Evolutionary conservation across 2,329 filamentous ascomycete species (phyloP), one percentile per base, ranked within the genome.

Genomic region (Xylariaceae sp.): DNA sequence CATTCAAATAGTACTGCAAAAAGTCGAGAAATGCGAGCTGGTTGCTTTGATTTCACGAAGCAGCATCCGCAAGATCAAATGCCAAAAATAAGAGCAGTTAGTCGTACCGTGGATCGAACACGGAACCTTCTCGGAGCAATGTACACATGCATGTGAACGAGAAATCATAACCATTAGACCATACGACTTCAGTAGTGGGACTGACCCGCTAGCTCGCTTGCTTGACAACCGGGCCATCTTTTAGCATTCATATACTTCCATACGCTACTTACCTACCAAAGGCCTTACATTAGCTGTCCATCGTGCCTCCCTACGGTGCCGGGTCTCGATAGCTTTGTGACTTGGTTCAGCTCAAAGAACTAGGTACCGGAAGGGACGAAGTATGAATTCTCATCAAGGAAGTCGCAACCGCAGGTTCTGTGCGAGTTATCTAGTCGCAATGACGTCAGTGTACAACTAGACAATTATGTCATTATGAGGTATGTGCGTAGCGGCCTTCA

Each of bases 91-190:
- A 44, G 30, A 30, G 36, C 36, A 58, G 57, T 13, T 67, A 67
- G 63, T 67, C 62, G 62, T 64, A 63, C 64, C 64, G 64, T 65
- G 64, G 64, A 65, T 67, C 64, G 64, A 67, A 67, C 64, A 65
- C 64, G 64, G 64, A 65, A 65, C 64, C 64, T 64, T 67, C 61
- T 65, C 63, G 62, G 64, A 22, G 45, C 62, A 57, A 56, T 58
- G 57, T 34, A 53, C 57, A 59, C 54, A 47, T 50, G 54, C 40
- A 61, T 67, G 64, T 67, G 64, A 67, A 65, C 61, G 62, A 65
- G 61, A 67, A 63, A 64, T 67, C 63, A 67, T 67, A 67, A 67
- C 64, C 64, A 67, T 65, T 67, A 67, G 63, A 67, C 56, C 64
- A 67, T 63, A 64, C 63, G 63, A 67, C 63, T 65, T 26, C 2